Evolutionary conservation across 2,329 filamentous ascomycete genomes (phyloP).

Genomic region (Tothia fuscella): DNA sequence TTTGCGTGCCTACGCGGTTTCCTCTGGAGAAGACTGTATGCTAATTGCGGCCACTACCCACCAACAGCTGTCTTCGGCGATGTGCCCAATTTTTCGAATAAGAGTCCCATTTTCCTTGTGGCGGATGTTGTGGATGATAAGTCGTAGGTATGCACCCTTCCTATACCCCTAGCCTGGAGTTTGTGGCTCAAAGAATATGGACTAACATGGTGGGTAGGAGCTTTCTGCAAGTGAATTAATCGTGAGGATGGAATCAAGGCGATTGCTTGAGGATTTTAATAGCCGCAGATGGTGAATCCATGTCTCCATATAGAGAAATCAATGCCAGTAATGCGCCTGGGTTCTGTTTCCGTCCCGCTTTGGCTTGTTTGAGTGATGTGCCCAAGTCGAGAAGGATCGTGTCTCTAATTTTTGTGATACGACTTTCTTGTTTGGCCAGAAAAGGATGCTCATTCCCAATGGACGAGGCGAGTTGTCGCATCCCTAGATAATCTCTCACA

Average conservation of each 20-base stretch:
- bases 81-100: constrained; percentile 7
- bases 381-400: constrained; percentile 54
- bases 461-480: constrained; percentile 38
- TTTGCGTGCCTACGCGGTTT: too few relatives aligned
- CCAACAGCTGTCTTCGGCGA: constrained; percentile 4
- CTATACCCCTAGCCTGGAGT: too few relatives aligned
- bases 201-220: too few relatives aligned
- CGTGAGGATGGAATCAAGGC: neutral
- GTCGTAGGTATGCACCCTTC: constrained; percentile 21
- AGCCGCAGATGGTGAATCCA: constrained; percentile 49
- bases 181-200: too few relatives aligned
- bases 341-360: constrained; percentile 26
- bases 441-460: constrained; percentile 52
- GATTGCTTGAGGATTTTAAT: constrained; percentile 40
- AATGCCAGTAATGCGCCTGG: constrained; percentile 40
- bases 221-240: constrained; percentile 6
- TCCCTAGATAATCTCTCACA: constrained; percentile 44
- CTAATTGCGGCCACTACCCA: too few relatives aligned
- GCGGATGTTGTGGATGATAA: constrained; percentile 13
- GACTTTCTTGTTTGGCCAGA: constrained; percentile 41
- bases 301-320: constrained; percentile 47
- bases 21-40: too few relatives aligned
- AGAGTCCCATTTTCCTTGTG: constrained; percentile 6
- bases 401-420: constrained; percentile 46
- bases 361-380: constrained; percentile 48